Base-by-base conservation (phyloP, 345 rosid species). In the Sisymbrium altissimum region DNA sequence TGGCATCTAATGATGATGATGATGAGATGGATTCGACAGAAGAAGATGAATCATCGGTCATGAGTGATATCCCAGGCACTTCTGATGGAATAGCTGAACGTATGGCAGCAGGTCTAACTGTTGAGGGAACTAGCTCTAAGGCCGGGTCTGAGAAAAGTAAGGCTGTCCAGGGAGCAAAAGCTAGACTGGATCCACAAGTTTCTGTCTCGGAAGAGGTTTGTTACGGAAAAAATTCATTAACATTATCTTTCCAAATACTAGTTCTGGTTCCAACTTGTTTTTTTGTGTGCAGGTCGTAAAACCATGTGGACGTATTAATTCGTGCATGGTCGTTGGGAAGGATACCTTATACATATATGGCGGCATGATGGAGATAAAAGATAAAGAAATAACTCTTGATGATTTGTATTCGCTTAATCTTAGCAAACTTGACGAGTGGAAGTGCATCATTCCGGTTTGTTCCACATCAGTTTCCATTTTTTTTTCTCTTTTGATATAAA, bases 371-470 rank as follows among this genome's bases (percentile, higher is more conserved):
- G 98, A 94, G 84, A 84, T 86, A 43, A 94, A 86, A 71, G 98
- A 94, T 70, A 87, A 7, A 77, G 98, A 94, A 79, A 78, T 94
- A 78, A 88, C 95, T 15, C 97, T 91, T 77, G 98, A 91, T 66
- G 98, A 94, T 82, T 70, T 94, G 80, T 89, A 87, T 80, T 89
- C 91, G 32, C 98, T 91, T 70, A 94, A 91, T 82, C 95, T 94
- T 71, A 88, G 95, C 86, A 94, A 94, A 82, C 98, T 89, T 62
- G 98, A 94, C 4, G 98, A 94, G 74, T 94, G 98, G 97, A 94
- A 94, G 82, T 91, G 97, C 83, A 85, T 94, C 74, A 88, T 91
- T 74, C 90, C 82, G 96, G 98, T 94, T 83, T 76, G 96, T 87
- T 55, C 41, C 12, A 74, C 36, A 80, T 64, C 76, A 62, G 13